Percentiles rank a stretch among this genome's conserved stretches.
Evolutionary conservation across 352 stramenopile species (phyloP).

Genomic region (Pythium insidiosum): DNA sequence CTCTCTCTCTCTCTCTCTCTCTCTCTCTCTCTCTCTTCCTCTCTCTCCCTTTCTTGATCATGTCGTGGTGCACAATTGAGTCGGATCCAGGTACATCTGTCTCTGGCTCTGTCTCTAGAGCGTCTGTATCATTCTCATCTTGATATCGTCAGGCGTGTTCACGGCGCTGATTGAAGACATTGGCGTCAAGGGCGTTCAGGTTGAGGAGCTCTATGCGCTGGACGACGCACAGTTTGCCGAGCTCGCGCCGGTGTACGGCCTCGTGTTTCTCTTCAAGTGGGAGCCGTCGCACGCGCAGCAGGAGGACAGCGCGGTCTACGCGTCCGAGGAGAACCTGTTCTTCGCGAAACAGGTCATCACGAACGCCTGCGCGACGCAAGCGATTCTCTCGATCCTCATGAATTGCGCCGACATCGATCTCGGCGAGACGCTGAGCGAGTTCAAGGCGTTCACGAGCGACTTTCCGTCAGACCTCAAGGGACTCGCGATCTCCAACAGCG

Average conservation of each 20-base stretch:
- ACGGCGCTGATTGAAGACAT: conserved; percentile 92
- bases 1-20: too few relatives aligned
- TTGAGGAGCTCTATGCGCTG: conserved; percentile 92
- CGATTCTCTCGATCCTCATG: conserved; percentile 94
- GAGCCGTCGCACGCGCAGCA: conserved; percentile 38
- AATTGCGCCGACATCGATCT: conserved; percentile 76
- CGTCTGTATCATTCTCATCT: not conserved
- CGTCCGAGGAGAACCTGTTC: conserved; percentile 72
- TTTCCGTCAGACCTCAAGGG: conserved; percentile 79
- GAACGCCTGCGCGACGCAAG: conserved; percentile 96
- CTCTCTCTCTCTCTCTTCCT: too few relatives aligned
- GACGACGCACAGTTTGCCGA: conserved; percentile 80
- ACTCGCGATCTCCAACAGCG: conserved; percentile 81
- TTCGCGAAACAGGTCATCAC: conserved; percentile 95
- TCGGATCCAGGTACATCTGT: conserved; percentile 62
- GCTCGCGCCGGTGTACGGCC: conserved; percentile 79
- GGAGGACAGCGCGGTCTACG: conserved; percentile 8
- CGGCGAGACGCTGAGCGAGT: conserved; percentile 55
- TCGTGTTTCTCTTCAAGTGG: conserved; percentile 98
- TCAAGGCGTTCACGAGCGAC: conserved; percentile 75
- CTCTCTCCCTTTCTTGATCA: too few relatives aligned
- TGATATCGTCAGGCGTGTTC: conserved; percentile 58
- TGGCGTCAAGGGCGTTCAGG: conserved; percentile 88
- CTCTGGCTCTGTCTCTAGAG: not conserved
- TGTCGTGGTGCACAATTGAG: conserved; percentile 79